A percentile compares a stretch with the other conserved stretches of the same genome.
These are phyloP conservation scores for Penicillium concentricum DNA, from an alignment of 2,329 filamentous ascomycete species.

Conservation along the genomic window DNA sequence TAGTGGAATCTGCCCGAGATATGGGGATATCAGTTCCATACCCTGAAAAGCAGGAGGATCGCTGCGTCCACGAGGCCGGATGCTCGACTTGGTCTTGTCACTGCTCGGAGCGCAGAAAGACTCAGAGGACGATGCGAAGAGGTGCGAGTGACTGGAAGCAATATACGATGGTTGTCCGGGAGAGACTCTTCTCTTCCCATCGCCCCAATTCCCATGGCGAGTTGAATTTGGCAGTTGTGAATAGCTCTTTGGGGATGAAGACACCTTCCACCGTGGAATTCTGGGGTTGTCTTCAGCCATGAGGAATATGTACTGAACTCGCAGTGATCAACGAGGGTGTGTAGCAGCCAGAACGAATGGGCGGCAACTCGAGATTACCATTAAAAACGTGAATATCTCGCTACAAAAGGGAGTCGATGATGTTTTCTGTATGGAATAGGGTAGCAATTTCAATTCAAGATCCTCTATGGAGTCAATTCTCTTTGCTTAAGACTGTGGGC, in stretches of 20 bases:
- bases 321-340: not conserved
- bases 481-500: not conserved
- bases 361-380: not conserved
- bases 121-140: conserved; percentile 11
- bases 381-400: not conserved
- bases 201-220: conserved; percentile 18
- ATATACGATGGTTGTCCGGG: conserved; percentile 16
- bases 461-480: not conserved
- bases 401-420: not conserved
- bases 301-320: not conserved
- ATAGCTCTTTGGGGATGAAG: conserved; percentile 16
- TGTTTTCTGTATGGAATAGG: not conserved
- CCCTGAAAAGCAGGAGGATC: conserved; percentile 1
- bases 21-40: not conserved
- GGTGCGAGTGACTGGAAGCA: not conserved
- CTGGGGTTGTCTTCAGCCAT: conserved; percentile 3
- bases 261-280: conserved; percentile 20
- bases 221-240: conserved; percentile 19
- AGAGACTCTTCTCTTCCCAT: conserved; percentile 22
- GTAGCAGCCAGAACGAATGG: not conserved
- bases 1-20: not conserved
- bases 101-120: conserved; percentile 10
- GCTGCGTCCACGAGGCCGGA: conserved; percentile 7
- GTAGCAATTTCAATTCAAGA: not conserved
- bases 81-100: conserved; percentile 8